These are phyloP conservation scores for Puccinia brachypodii DNA, from an alignment of 1,284 basidiomycete species.

Conservation along the genomic window DNA sequence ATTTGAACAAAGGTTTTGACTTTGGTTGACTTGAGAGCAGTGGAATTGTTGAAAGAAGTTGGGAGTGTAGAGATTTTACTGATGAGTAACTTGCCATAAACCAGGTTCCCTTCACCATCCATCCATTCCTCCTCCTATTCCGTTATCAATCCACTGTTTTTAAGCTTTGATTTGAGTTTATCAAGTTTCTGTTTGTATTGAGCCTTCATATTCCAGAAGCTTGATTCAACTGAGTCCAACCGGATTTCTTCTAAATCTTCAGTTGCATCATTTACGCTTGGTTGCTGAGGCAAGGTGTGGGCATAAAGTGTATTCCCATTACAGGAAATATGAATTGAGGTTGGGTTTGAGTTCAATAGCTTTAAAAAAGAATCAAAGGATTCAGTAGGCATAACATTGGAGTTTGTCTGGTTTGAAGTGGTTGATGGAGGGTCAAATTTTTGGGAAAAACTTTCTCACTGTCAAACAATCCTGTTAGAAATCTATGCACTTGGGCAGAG, in stretches of 20 bases:
- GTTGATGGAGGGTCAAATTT: neutral
- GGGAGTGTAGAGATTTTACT: neutral
- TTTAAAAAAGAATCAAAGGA: neutral
- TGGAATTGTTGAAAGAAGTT: neutral
- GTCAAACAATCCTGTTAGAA: neutral
- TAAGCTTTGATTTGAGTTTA: neutral
- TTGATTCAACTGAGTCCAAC: neutral
- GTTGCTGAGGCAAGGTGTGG: neutral
- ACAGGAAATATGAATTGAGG: neutral
- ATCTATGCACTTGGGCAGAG: neutral
- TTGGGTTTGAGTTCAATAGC: neutral
- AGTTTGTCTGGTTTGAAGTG: neutral
- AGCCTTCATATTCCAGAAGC: neutral
- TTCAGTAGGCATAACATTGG: neutral
- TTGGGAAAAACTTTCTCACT: neutral
- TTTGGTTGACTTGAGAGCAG: neutral
- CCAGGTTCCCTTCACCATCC: conserved; percentile 10
- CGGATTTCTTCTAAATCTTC: neutral
- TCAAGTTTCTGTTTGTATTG: neutral
- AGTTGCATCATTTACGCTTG: conserved; percentile 10
- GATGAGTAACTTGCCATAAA: neutral
- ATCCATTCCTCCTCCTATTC: neutral
- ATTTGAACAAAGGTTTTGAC: neutral
- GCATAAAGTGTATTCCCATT: neutral
- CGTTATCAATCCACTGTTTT: neutral